phyloP scores from a whole-genome alignment of 441 rosid genomes.

The Omphalea diandra region DNA sequence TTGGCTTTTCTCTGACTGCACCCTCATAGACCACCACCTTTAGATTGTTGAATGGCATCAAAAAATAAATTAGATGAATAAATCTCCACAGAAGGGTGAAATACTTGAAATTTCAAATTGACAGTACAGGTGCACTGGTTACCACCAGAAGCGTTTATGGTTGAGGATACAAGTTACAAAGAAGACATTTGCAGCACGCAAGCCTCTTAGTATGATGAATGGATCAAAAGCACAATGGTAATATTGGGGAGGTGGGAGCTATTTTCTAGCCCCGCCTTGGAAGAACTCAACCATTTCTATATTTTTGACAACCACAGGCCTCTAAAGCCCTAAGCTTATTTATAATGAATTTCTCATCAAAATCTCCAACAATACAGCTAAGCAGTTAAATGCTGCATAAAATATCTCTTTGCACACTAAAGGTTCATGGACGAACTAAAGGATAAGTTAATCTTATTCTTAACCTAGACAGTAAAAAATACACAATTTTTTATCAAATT shows the following conservation, averaged over 20 bases:
- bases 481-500: not conserved
- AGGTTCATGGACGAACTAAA: not conserved
- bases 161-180: conserved; percentile 37
- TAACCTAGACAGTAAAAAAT: not conserved
- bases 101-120: conserved; percentile 5
- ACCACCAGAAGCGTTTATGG: conserved; percentile 49
- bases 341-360: not conserved
- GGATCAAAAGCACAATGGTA: not conserved
- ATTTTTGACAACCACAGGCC: not conserved
- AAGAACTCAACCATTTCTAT: not conserved
- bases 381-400: not conserved
- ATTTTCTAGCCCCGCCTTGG: not conserved
- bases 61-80: conserved; percentile 22
- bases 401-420: not conserved
- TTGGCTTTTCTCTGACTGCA: conserved; percentile 82
- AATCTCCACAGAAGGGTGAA: conserved; percentile 7
- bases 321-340: not conserved
- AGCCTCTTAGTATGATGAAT: not conserved
- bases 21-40: conserved; percentile 93
- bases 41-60: conserved; percentile 40
- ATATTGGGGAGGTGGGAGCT: not conserved
- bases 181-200: not conserved
- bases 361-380: not conserved
- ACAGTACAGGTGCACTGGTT: conserved; percentile 14
- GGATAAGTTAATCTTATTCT: not conserved